Percentiles rank a stretch among this genome's conserved stretches.
phyloP scores from a whole-genome alignment of 768 basidiomycete genomes.

The Auriculariales sp. region DNA sequence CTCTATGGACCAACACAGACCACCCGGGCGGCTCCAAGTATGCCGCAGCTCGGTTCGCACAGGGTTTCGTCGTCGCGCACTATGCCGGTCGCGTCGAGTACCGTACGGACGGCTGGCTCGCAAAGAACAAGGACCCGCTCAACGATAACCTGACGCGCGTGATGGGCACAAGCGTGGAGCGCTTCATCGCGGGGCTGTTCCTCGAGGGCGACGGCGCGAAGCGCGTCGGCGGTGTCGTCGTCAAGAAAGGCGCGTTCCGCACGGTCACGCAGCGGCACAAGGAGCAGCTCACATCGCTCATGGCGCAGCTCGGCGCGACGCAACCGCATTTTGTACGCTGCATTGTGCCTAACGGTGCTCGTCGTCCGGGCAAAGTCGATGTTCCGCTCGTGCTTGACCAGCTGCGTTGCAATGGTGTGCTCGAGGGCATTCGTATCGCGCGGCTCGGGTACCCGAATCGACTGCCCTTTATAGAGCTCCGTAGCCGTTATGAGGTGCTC shows the following conservation, averaged over 20 bases:
- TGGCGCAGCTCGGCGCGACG: slow-evolving; percentile 81
- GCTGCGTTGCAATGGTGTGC: slow-evolving; percentile 93
- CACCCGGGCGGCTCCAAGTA: slow-evolving; percentile 79
- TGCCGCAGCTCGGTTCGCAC: slow-evolving; percentile 73
- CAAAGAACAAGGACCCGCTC: slow-evolving; percentile 98
- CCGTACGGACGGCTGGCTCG: slow-evolving; percentile 89
- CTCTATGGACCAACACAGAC: slow-evolving; percentile 49
- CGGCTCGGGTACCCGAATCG: slow-evolving; percentile 95
- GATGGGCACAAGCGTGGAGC: slow-evolving; percentile 67
- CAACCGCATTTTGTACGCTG: slow-evolving; percentile 98
- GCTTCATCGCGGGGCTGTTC: slow-evolving; percentile 72
- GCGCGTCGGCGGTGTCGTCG: slow-evolving; percentile 24
- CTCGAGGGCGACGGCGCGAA: slow-evolving; percentile 45
- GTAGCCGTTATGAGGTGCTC: slow-evolving; percentile 90
- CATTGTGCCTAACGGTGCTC: slow-evolving; percentile 87
- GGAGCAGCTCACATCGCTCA: slow-evolving; percentile 83
- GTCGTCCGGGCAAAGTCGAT: slow-evolving; percentile 84
- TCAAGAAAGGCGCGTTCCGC: slow-evolving; percentile 94
- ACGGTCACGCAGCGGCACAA: slow-evolving; percentile 93
- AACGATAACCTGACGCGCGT: slow-evolving; percentile 92
- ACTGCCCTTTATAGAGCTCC: slow-evolving; percentile 92
- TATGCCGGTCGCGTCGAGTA: slow-evolving; percentile 98
- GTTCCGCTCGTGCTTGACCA: slow-evolving; percentile 94
- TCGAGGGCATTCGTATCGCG: slow-evolving; percentile 97
- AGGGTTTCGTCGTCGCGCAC: slow-evolving; percentile 80